Percentiles rank a stretch among this genome's conserved stretches.
phyloP scores from a whole-genome alignment of 441 rosid genomes.

The Francoa sonchifolia region DNA sequence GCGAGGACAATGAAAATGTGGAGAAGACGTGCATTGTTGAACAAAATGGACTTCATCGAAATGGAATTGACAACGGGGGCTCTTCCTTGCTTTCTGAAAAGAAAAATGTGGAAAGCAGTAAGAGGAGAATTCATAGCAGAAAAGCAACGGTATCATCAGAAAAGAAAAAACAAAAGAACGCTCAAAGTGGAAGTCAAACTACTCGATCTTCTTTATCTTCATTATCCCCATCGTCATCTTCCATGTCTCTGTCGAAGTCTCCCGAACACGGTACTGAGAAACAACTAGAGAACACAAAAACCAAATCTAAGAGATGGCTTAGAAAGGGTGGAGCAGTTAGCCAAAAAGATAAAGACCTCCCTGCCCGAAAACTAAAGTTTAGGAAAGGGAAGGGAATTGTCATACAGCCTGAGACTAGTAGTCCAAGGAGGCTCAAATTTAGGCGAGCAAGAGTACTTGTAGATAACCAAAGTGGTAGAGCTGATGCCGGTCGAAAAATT shows the following conservation, averaged over 20 bases:
- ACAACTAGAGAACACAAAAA: too few species aligned
- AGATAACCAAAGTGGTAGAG: slow-evolving; percentile 22
- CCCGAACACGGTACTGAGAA: too few species aligned
- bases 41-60: background rate
- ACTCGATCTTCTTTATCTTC: too few species aligned
- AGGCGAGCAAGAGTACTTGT: slow-evolving; percentile 40
- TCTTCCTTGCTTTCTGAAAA: too few species aligned
- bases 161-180: too few species aligned
- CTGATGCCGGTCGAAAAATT: slow-evolving; percentile 21
- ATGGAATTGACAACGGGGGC: background rate
- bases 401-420: slow-evolving; percentile 28
- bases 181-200: background rate
- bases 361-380: slow-evolving; percentile 34
- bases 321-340: slow-evolving; percentile 18
- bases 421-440: slow-evolving; percentile 60
- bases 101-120: too few species aligned
- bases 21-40: background rate
- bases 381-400: slow-evolving; percentile 58
- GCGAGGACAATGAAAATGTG: slow-evolving; percentile 12
- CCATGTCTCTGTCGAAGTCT: too few species aligned
- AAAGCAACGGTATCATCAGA: too few species aligned
- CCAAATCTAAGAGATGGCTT: slow-evolving; percentile 3
- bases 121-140: too few species aligned
- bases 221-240: background rate
- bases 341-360: slow-evolving; percentile 16